Base-by-base conservation (phyloP, 495 filamentous ascomycete species). In the Podospora pseudopauciseta region DNA sequence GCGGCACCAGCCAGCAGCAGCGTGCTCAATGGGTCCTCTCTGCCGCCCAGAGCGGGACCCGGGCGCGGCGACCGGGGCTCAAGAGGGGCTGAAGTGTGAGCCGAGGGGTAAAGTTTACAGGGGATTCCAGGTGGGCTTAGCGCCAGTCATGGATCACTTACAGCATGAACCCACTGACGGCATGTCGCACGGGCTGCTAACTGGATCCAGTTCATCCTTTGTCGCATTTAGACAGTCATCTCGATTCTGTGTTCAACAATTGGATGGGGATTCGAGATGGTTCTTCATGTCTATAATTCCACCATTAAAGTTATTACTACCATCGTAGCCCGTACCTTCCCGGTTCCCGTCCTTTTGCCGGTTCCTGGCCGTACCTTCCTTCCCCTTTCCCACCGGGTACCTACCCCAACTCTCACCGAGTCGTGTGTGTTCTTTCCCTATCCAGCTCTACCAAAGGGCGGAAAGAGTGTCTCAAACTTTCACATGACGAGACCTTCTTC, bases 51-150 rank as follows among this genome's bases (percentile, higher is more conserved):
- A 61, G 32, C 60, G 26, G 60, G 11, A 56, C 64, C 53, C 53
- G 49, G 56, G 65, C 65, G 57, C 65, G 69, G 60, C 39, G 57
- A 61, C 69, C 65, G 63, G 62, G 63, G 69, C 55, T 59, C 28
- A 6, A 26, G 57, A 66, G 55, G 65, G 69, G 69, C 61, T 63
- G 65, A 58, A 5, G n/a, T 39, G 18, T 66, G 60, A 65, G 56
- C 68, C 68, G 68, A 70, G 68, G 68, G 68, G 68, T 60, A 69
- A 44, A 23, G 65, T 69, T 65, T 49, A 49, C 39, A 49, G 39
- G 39, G 39, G 39, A 3, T 3, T 49, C 39, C 39, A 49, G 39
- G 30, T 61, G 59, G 59, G 59, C 7, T 20, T 28, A 49, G 39
- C 39, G 39, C 39, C 39, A 3, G 7, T 49, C 9, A 49, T 16